These are phyloP conservation scores for Citrus glauca DNA, from an alignment of 345 rosid species.

Conservation along the genomic window DNA sequence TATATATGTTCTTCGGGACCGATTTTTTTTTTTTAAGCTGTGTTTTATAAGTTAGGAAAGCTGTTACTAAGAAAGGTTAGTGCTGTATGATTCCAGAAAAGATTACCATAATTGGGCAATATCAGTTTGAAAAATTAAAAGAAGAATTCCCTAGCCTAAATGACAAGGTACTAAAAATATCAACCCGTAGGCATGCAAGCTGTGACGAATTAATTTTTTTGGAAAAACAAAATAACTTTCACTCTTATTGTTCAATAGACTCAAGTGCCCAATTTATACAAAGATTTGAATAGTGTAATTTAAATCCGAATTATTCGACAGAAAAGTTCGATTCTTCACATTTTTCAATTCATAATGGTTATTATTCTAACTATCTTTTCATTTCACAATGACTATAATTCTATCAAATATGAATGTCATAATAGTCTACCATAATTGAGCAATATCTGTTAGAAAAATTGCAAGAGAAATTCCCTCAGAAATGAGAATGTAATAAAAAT, in stretches of 20 bases:
- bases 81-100: background rate
- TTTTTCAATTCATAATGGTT: background rate
- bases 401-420: too few relatives aligned
- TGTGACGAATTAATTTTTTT: background rate
- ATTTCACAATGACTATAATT: too few relatives aligned
- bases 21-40: background rate
- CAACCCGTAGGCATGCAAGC: background rate
- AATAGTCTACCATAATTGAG: background rate
- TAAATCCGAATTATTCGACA: too few relatives aligned
- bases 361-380: background rate
- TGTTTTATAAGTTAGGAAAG: conserved; percentile 9
- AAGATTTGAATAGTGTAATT: too few relatives aligned
- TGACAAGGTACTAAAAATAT: background rate
- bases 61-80: background rate
- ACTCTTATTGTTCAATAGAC: too few relatives aligned
- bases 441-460: conserved; percentile 10
- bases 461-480: conserved; percentile 11
- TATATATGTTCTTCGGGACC: background rate
- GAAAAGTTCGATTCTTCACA: background rate
- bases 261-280: too few relatives aligned
- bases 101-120: background rate
- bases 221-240: too few relatives aligned
- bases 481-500: background rate
- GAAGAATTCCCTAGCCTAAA: conserved; percentile 6
- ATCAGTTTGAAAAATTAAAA: conserved; percentile 11